A percentile compares a stretch with the other conserved stretches of the same genome.
Conservation (phyloP, 805 yeast genomes). For the Pichia scutulata region DNA sequence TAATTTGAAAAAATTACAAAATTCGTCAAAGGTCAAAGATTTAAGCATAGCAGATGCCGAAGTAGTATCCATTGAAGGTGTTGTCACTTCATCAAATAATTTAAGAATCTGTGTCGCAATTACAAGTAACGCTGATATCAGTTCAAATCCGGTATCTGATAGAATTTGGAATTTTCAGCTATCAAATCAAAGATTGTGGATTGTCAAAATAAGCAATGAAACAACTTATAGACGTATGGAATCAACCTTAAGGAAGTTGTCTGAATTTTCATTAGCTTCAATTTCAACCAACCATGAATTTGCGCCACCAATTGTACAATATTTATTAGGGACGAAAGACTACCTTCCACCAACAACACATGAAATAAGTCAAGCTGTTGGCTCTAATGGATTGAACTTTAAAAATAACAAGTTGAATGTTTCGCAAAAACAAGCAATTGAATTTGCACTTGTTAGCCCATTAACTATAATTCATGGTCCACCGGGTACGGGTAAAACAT, state of each 20-base stretch:
- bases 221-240: conserved; percentile 74
- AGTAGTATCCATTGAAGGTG: conserved; percentile 45
- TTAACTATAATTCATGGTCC: conserved; percentile 65
- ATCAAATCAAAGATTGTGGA: conserved; percentile 39
- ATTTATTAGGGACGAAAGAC: conserved; percentile 38
- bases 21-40: conserved; percentile 25
- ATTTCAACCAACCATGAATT: conserved; percentile 20
- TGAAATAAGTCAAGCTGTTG: neutral
- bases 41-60: conserved; percentile 18
- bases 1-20: conserved; percentile 21
- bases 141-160: neutral
- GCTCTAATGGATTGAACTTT: conserved; percentile 17
- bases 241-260: conserved; percentile 60
- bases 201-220: conserved; percentile 60
- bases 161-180: conserved; percentile 6
- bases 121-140: conserved; percentile 16
- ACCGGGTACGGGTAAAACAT: conserved; percentile 82
- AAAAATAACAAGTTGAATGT: conserved; percentile 44
- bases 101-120: conserved; percentile 50
- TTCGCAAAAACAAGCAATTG: conserved; percentile 69
- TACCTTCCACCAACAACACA: conserved; percentile 26
- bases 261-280: conserved; percentile 34
- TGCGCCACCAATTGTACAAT: conserved; percentile 29
- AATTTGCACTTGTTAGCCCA: conserved; percentile 53
- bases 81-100: conserved; percentile 46